Conservation (phyloP, 2,329 filamentous ascomycete species). For the Pyricularia grisea region DNA sequence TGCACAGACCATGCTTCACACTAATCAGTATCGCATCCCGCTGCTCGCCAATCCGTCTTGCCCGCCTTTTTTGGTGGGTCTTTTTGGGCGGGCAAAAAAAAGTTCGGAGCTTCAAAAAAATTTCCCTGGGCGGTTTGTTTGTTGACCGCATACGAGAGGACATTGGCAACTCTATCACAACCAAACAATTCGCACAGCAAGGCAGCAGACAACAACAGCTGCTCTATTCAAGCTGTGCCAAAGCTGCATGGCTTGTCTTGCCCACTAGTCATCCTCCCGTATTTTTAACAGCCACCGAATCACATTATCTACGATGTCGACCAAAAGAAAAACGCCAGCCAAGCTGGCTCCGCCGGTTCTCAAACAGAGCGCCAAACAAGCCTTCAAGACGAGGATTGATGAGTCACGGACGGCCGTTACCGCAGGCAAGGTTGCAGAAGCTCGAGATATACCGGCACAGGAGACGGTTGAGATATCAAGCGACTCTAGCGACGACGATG, state of each 20-base stretch:
- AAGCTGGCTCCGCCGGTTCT: conserved; percentile 47
- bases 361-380: conserved; percentile 41
- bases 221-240: neutral
- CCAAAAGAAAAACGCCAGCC: conserved; percentile 50
- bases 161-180: neutral
- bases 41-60: neutral
- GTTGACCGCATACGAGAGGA: neutral
- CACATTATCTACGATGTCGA: conserved; percentile 35
- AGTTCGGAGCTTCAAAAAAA: conserved; percentile 9
- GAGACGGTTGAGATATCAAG: conserved; percentile 50
- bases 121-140: conserved; percentile 3
- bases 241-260: neutral
- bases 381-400: conserved; percentile 42
- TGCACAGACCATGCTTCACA: neutral
- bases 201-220: neutral
- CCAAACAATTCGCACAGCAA: neutral
- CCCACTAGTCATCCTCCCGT: neutral
- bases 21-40: neutral
- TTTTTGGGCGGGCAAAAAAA: conserved; percentile 12
- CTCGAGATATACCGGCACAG: conserved; percentile 10
- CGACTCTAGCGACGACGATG: conserved; percentile 36
- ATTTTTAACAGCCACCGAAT: neutral
- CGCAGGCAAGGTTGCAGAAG: conserved; percentile 18
- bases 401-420: conserved; percentile 49
- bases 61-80: neutral